A percentile compares a stretch with the other conserved stretches of the same genome.
These are phyloP conservation scores for Rubia balearica DNA, from an alignment of 305 asterid species.

Conservation along the genomic window DNA sequence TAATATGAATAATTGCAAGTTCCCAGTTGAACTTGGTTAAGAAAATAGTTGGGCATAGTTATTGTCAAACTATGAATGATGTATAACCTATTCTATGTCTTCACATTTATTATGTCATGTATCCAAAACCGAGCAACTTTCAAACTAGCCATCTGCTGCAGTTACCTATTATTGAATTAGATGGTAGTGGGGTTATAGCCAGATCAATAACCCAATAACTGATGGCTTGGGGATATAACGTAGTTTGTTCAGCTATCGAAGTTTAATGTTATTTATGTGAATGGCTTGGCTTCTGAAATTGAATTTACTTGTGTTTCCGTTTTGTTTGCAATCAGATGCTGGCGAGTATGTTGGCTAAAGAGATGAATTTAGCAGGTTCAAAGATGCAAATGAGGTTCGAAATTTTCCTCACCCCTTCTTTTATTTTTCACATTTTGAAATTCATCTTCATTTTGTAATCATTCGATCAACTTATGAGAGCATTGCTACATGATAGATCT, in stretches of 20 bases:
- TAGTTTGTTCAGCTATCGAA: background rate
- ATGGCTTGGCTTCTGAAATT: background rate
- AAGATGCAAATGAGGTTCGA: slow-evolving; percentile 78
- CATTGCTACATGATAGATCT: background rate
- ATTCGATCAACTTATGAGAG: background rate
- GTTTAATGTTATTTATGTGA: background rate
- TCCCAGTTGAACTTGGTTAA: background rate
- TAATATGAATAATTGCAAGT: background rate
- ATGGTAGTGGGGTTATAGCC: background rate
- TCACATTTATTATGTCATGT: too few species aligned
- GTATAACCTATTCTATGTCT: background rate
- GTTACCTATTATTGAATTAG: background rate
- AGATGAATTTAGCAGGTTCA: slow-evolving; percentile 38
- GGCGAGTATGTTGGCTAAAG: slow-evolving; percentile 60
- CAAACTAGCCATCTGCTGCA: background rate
- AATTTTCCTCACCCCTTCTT: background rate
- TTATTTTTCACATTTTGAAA: slow-evolving; percentile 7
- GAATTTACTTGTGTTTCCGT: background rate
- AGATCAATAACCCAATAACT: background rate
- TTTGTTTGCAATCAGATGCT: slow-evolving; percentile 36
- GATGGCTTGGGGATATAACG: background rate
- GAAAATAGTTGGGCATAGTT: background rate
- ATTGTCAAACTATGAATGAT: background rate
- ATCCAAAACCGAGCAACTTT: background rate
- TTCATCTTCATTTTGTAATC: background rate